Evolutionary conservation across 2,329 filamentous ascomycete species (phyloP), one percentile per base, ranked within the genome.

Genomic region (Geosmithia putterillii): DNA sequence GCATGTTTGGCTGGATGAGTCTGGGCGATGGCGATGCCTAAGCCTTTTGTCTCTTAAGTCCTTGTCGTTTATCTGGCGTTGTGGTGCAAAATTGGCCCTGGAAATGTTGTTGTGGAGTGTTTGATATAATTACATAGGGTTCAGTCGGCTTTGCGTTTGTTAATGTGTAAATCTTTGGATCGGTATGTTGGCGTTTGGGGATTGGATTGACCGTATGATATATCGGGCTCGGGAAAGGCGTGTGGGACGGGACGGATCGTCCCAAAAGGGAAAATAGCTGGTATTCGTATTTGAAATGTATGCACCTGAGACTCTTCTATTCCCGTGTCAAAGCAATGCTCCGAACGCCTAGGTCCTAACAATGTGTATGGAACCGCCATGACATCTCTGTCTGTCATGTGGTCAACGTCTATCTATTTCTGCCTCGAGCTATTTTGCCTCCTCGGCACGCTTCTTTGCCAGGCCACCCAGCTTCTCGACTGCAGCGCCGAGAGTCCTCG

Each of bases 1-100:
- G 63, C 20, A 57, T 67, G 25, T 70, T 71, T 48, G 61, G 60
- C 17, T 72, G 69, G 69, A 72, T 73, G 65, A 70, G 66, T 48
- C 38, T 37, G 5, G 44, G 46, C 7, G 22, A 25, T 8, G 22
- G 23, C 9, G 32, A 42, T 19, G 14, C 15, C 9, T 28, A 25
- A 21, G 9, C 17, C 12, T 9, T 34, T 28, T 32, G 5, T 42
- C 18, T 34, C 5, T 21, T 34, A 34, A 32, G n/a, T 41, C 7
- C 3, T 42, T 19, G 14, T 42, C 12, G 12, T 43, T 43, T 39
- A 17, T 14, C 28, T 39, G 18, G 19, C 21, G 19, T 38, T 38
- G 22, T 32, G 20, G 15, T 14, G 10, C 28, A 12, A 32, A 12
- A 25, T 10, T 25, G n/a, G n/a, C n/a, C n/a, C 10, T 25, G 23